Percentiles rank a stretch among this genome's conserved stretches.
Evolutionary conservation across 495 filamentous ascomycete species (phyloP).

Genomic region (Neurospora hispaniola): DNA sequence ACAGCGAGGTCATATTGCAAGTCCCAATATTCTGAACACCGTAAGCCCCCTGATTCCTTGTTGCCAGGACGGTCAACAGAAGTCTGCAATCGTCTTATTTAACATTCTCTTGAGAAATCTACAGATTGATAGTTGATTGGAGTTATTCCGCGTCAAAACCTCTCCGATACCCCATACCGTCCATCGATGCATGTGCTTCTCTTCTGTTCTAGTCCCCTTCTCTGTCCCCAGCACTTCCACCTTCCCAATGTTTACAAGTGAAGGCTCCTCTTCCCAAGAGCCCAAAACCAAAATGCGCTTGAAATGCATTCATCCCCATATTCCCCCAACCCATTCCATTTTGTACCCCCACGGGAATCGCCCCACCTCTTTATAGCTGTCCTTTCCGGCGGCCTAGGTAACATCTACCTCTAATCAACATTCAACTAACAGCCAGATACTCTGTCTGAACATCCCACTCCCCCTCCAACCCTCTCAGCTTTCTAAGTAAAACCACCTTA

Average conservation of each 20-base stretch:
- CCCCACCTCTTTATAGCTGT: no score
- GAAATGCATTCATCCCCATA: neutral
- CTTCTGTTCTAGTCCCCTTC: neutral
- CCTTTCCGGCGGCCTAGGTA: no score
- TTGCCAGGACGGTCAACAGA: no score
- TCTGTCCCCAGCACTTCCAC: neutral
- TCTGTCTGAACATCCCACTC: slow-evolving; percentile 23
- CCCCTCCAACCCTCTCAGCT: slow-evolving; percentile 14
- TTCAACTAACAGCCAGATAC: slow-evolving; percentile 14
- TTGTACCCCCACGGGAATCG: no score
- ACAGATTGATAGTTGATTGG: neutral
- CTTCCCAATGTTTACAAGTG: neutral
- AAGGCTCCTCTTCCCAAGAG: neutral
- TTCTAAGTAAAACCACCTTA: slow-evolving; percentile 23
- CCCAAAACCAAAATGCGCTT: neutral
- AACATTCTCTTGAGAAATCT: no score
- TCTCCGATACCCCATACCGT: neutral
- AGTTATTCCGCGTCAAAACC: neutral
- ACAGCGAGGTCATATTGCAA: neutral
- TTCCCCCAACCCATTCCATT: neutral
- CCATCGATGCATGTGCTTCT: neutral
- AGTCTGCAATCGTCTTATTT: no score
- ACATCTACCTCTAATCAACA: neutral
- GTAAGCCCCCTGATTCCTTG: neutral
- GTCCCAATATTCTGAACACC: neutral